A percentile compares a stretch with the other conserved stretches of the same genome.
Evolutionary conservation across 108 stramenopile species (phyloP).

Genomic region (Nannochloropsis salina): DNA sequence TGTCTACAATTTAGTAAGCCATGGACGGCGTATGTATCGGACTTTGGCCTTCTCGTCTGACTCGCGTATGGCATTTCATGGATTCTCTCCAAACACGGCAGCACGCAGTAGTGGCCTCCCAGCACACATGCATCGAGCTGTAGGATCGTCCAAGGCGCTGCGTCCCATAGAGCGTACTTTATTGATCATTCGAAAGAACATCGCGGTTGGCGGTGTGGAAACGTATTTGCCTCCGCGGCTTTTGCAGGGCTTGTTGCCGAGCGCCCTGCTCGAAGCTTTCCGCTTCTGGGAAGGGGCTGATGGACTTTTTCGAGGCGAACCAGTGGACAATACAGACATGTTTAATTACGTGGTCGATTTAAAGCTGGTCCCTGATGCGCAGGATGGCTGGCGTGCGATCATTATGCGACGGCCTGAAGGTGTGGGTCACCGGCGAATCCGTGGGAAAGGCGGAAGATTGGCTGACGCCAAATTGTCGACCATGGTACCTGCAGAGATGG

Average conservation of each 20-base stretch:
- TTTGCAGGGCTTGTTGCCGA: background rate
- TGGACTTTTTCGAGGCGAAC: background rate
- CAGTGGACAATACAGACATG: background rate
- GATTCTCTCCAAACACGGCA: background rate
- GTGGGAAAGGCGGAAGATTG: background rate
- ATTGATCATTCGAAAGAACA: background rate
- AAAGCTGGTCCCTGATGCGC: background rate
- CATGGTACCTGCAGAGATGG: background rate
- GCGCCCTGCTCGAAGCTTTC: background rate
- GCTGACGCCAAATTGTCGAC: background rate
- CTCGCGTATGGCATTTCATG: background rate
- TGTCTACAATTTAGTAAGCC: conserved; percentile 31
- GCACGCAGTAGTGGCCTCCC: background rate
- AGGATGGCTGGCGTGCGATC: background rate
- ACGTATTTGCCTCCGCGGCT: background rate
- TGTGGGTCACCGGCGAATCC: background rate
- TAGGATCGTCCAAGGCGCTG: background rate
- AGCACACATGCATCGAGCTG: background rate
- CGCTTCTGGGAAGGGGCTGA: background rate
- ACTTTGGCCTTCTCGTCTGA: conserved; percentile 11
- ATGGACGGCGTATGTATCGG: conserved; percentile 33
- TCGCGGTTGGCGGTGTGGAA: background rate
- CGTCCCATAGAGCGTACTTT: background rate
- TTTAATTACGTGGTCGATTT: background rate
- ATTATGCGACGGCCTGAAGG: background rate